Base-by-base conservation (phyloP, 805 yeast genomes). In the Huiozyma naganishii region DNA sequence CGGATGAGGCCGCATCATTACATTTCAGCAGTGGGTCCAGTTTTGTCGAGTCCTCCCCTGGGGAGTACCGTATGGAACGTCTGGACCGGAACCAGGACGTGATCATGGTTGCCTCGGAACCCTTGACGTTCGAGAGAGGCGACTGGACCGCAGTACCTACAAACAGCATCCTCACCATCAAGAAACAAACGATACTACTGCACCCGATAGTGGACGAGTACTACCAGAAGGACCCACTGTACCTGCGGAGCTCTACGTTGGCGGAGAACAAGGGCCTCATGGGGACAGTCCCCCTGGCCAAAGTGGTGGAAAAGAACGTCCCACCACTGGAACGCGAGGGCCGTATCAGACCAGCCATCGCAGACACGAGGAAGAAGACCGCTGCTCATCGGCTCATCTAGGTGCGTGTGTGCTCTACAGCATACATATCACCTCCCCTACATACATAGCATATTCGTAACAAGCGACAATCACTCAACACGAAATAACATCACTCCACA, bases 71-170 rank as follows among this genome's bases (percentile, higher is more conserved):
- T 55, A 88, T 92, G 96, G 97, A 92, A 63, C 73, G 98, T 43
- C 69, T 85, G 47, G 95, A 89, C 62, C 73, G 97, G 43, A 83
- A 92, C 7, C 97, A 90, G 62, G 90, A 87, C 62, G 90, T 92
- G 12, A 82, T 90, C n/a, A 83, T 92, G 80, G 92, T 92, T 41
- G 95, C 98, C 1, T 83, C 95, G 12, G 98, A 92, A 59, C 98
- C 98, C 0, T 70, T 92, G 45, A 92, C 98, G 0, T 92, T 92
- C 62, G 97, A 92, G 66, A 69, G 98, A 44, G 90, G 89, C 35
- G 98, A 92, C 64, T 92, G 98, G 98, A 84, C 90, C 41, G 81
- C 96, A 4, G 94, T 92, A 0, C 97, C 97, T 2, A 83, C 97
- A 1, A 92, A 92, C 60, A 83, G 97, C 3, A 68, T 82, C 1